Conservation (phyloP, 2,329 filamentous ascomycete genomes). For the Ceratocystis lukuohia region DNA sequence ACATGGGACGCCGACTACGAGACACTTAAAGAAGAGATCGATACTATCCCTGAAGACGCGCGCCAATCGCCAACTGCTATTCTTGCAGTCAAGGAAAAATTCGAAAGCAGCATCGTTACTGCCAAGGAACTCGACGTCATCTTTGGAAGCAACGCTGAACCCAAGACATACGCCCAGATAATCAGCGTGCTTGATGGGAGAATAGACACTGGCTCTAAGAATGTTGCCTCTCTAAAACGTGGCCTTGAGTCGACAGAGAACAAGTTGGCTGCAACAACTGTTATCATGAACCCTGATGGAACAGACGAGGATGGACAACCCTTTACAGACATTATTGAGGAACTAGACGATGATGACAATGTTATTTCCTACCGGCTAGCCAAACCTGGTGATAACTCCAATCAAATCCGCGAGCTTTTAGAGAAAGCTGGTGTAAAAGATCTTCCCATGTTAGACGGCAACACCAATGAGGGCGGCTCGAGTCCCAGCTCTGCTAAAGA, state of each 20-base stretch:
- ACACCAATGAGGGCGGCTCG: constrained; percentile 3
- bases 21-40: constrained; percentile 69
- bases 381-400: constrained; percentile 52
- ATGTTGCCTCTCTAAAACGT: constrained; percentile 15
- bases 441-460: constrained; percentile 1
- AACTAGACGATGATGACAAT: constrained; percentile 82
- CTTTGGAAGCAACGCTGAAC: constrained; percentile 25
- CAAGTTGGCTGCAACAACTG: constrained; percentile 30
- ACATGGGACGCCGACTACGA: constrained; percentile 89
- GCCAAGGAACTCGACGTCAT: constrained; percentile 42
- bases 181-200: constrained; percentile 42
- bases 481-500: neutral
- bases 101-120: constrained; percentile 49
- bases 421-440: constrained; percentile 57
- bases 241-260: constrained; percentile 51
- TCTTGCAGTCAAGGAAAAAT: constrained; percentile 41
- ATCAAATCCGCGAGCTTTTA: constrained; percentile 57
- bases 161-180: constrained; percentile 33
- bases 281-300: constrained; percentile 24
- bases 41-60: constrained; percentile 37
- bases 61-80: constrained; percentile 36
- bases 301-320: constrained; percentile 36
- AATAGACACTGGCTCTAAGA: constrained; percentile 18
- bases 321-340: constrained; percentile 81
- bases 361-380: constrained; percentile 56